Base-by-base conservation (phyloP, 176 grass and related monocot species). In the Echinochloa phyllopogon region DNA sequence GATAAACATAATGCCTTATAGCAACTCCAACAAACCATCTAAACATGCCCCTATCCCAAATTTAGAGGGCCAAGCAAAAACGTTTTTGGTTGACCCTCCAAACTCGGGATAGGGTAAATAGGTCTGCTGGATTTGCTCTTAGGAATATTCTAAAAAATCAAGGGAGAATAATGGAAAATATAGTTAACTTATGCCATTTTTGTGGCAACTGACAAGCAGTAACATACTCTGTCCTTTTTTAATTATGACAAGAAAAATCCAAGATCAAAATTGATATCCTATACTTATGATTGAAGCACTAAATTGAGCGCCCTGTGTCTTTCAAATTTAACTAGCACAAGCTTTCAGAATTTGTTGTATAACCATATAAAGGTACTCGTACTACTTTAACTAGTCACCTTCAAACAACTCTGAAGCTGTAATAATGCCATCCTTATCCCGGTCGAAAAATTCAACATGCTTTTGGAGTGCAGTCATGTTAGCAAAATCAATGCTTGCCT, bases 391-490 rank as follows among this genome's bases (percentile, higher is more conserved):
- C n/a, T 21, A 57, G 36, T 66, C 40, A 90, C 94, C 87, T 90
- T 82, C 82, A 68, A 86, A 94, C 2, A 92, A 76, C 62, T 97
- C 94, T 44, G 78, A 75, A 10, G 83, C 71, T 64, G 89, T 92
- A 64, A 94, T 87, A 59, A 97, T 17, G 1, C 83, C 92, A 68
- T 97, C 89, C 6, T 92, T 92, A 72, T 92, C 90, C 65, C 79
- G 77, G 50, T 97, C 91, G 11, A 97, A 90, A 69, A 92, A 94
- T 20, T 83, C 75, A 10, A 38, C 89, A 67, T 97, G 94, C 68
- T 92, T 97, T 51, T 94, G 79, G 9, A 94, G 87, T 36, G 79
- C 78, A 1, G 83, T 97, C 87, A 88, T 83, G 27, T 93, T 86
- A 33, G 55, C 82, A 47, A 39, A 63, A 62, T 42, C 42, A 67